A percentile compares a stretch with the other conserved stretches of the same genome.
Evolutionary conservation across 2,329 filamentous ascomycete genomes (phyloP).

Genomic region (Teratosphaeriaceae sp.): DNA sequence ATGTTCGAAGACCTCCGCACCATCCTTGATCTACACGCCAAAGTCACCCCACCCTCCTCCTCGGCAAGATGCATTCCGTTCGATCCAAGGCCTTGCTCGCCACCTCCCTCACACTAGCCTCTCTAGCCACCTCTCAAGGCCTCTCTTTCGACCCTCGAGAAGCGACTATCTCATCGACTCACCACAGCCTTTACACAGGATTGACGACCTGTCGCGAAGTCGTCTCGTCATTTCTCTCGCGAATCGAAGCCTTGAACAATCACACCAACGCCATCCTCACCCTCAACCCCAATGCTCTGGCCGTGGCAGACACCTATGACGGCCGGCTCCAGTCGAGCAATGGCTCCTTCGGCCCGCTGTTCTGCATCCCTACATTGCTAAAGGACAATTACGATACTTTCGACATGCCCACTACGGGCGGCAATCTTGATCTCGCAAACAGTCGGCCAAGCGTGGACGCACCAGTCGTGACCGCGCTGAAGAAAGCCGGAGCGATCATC

Average conservation of each 20-base stretch:
- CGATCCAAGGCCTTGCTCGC: background rate
- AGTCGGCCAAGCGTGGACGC: conserved; percentile 38
- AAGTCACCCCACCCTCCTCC: background rate
- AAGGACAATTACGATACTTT: conserved; percentile 59
- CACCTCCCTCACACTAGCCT: background rate
- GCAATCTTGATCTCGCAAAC: conserved; percentile 43
- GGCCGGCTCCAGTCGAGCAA: conserved; percentile 41
- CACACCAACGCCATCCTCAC: conserved; percentile 52
- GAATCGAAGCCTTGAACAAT: conserved; percentile 52
- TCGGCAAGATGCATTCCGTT: too few relatives aligned
- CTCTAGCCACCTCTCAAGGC: background rate
- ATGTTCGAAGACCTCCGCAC: background rate
- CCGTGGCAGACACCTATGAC: conserved; percentile 47
- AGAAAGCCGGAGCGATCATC: conserved; percentile 28
- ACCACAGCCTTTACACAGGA: conserved; percentile 48
- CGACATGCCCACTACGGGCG: conserved; percentile 53
- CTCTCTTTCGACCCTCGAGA: conserved; percentile 46
- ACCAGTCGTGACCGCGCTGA: conserved; percentile 22
- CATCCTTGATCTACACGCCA: background rate
- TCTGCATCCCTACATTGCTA: conserved; percentile 56
- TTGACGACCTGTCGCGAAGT: conserved; percentile 49
- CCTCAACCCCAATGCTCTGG: conserved; percentile 44
- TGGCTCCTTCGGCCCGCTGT: conserved; percentile 43
- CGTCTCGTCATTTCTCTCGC: conserved; percentile 49
- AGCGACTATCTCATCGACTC: conserved; percentile 52